Evolutionary conservation across 352 stramenopile genomes (phyloP).

Genomic region (Pilasporangium apinafurcum): DNA sequence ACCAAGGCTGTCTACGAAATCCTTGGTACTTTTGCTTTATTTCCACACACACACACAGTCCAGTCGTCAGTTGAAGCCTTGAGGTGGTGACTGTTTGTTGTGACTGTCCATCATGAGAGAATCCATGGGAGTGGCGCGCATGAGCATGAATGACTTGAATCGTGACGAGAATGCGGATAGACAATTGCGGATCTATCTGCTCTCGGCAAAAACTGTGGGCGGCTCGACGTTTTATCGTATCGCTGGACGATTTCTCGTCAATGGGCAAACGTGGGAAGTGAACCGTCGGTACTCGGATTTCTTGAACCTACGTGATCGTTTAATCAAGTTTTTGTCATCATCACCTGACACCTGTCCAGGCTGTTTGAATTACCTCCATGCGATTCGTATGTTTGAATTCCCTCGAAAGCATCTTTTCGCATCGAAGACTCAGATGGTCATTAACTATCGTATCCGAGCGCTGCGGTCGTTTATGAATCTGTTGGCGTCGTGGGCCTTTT

Average conservation of each 20-base stretch:
- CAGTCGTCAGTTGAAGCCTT: no score
- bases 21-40: no score
- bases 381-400: conserved; percentile 76
- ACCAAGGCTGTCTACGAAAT: no score
- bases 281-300: conserved; percentile 84
- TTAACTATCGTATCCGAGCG: conserved; percentile 83
- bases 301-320: conserved; percentile 57
- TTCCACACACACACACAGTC: no score
- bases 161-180: conserved; percentile 27
- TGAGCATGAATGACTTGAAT: conserved; percentile 59
- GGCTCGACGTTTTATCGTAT: conserved; percentile 65
- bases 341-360: conserved; percentile 69
- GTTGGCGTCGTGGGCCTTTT: conserved; percentile 77
- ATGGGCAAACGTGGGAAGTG: conserved; percentile 73
- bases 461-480: conserved; percentile 81
- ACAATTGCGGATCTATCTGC: conserved; percentile 60
- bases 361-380: conserved; percentile 73
- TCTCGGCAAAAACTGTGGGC: conserved; percentile 43
- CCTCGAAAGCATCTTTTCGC: conserved; percentile 85
- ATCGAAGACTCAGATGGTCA: conserved; percentile 58
- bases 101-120: conserved; percentile 34
- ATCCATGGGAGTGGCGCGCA: conserved; percentile 21
- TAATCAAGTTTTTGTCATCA: conserved; percentile 73
- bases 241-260: conserved; percentile 56
- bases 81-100: no score